Evolutionary conservation across 1,284 basidiomycete species (phyloP), one percentile per base, ranked within the genome.

Genomic region (Pisolithus thermaeus): DNA sequence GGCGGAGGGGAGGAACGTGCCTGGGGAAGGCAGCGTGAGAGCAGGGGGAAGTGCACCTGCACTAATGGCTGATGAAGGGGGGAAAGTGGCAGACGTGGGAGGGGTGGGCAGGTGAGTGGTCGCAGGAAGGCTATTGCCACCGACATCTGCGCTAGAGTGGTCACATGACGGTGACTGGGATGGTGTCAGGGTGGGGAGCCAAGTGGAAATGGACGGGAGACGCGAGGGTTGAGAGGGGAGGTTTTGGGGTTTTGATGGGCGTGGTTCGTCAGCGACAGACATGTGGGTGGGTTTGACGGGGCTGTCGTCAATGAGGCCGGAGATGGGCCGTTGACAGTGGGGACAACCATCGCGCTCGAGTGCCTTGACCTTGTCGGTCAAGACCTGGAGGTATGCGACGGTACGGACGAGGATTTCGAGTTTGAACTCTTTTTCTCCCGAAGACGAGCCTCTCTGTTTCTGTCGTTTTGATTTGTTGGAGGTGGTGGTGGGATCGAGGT

Each of bases 371-470:
- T 69, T 74, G 42, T 71, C 69, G 11, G 84, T 68, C 27, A 89
- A 72, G 51, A 83, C 78, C 69, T 85, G 77, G 62, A 89, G 76
- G 64, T 81, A 87, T 2, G 77, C 63, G 7, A 90, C 87, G 0
- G 86, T 85, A 61, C 84, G 76, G 55, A 86, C 79, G 48, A 90
- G 76, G 30, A 91, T 83, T 66, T 90, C 88, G 39, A 91, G 75
- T 67, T 91, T 91, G 73, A 89, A 87, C 63, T 89, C 87, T 59
- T 82, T 83, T 59, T 85, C 80, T 58, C 80, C 79, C 46, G 74
- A 35, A 4, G 32, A 35, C 12, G 32, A 63, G 50, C 73, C 70
- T 54, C 71, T 74, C 57, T 72, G 68, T 44, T 74, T 75, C 30
- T 32, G 44, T 32, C 7, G 61, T 58, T 28, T 56, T 53, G 7